Base-by-base conservation (phyloP, 495 filamentous ascomycete species). In the Neurospora intermedia region DNA sequence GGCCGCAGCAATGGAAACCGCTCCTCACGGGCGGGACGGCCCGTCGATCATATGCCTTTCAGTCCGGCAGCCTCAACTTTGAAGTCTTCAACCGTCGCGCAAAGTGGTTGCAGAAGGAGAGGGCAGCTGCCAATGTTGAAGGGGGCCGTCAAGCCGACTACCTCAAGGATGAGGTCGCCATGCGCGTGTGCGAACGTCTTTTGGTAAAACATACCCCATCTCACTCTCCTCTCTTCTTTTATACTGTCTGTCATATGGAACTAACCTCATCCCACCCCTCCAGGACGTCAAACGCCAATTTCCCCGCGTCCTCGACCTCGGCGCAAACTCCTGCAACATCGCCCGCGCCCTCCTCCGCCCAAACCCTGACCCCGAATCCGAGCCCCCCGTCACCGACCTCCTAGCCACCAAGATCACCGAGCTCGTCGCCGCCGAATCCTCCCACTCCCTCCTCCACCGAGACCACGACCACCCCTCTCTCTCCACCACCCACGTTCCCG, bases 321-420 rank as follows among this genome's bases (percentile, higher is more conserved):
- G 96, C 73, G 94, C 96, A 74, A 97, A 98, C 81, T 90, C 94
- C 72, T 97, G 94, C 86, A 96, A 97, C 83, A 92, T 99, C 78
- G 96, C 94, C 8, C 88, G 89, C 71, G 89, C 90, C 69, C 85
- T 98, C 16, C 91, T 91, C 27, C 85, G 84, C n/a, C 87, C 90
- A 43, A 85, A 90, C 79, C 88, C 88, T 7, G 89, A 91, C 77
- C 69, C 87, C 4, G 85, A 88, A 73, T 81, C 83, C 13, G 79
- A 84, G 45, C 78, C 78, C 1, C 82, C 86, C 46, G 75, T 80
- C n/a, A 85, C 89, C 13, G 86, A 88, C 15, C 90, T 93, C 2
- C 84, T 97, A 43, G 81, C 89, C 8, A 84, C 83, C 23, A 88
- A 90, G 31, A 89, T 99, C 54, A 81, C 85, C 8, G 85, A 91